Percentiles rank a stretch among this genome's conserved stretches.
Conservation (phyloP, 2,329 filamentous ascomycete species). For the Rugonectria rugulosa region DNA sequence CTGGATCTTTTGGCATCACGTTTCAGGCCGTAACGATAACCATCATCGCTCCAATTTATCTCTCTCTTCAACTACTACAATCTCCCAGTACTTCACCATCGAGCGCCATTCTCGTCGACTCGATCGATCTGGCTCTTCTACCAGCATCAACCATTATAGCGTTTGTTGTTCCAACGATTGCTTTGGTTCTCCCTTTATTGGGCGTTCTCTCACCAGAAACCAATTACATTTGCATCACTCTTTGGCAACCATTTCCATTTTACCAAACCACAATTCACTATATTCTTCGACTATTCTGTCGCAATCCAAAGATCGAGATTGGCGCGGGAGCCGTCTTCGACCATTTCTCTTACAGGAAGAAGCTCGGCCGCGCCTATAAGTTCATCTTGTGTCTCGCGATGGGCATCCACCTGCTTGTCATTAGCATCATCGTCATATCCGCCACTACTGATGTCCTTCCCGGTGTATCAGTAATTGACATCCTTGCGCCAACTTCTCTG, state of each 20-base stretch:
- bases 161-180: constrained; percentile 25
- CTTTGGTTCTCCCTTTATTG: constrained; percentile 23
- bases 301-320: no score
- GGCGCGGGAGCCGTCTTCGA: no score
- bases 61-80: constrained; percentile 25
- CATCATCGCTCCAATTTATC: constrained; percentile 29
- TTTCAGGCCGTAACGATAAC: constrained; percentile 32
- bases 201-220: constrained; percentile 4
- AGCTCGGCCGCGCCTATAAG: constrained; percentile 10
- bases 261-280: constrained; percentile 23
- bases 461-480: constrained; percentile 18
- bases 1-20: constrained; percentile 28
- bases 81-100: constrained; percentile 8
- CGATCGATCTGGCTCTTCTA: constrained; percentile 20
- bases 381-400: constrained; percentile 15
- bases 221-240: constrained; percentile 19
- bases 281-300: neutral
- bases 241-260: constrained; percentile 32
- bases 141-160: constrained; percentile 26
- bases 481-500: constrained; percentile 26
- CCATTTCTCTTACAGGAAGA: no score
- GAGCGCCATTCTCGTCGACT: constrained; percentile 18
- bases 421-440: constrained; percentile 19
- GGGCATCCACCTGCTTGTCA: constrained; percentile 15
- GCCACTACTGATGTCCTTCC: neutral